Evolutionary conservation across 805 yeast species (phyloP), one percentile per base, ranked within the genome.

Genomic region (Kazachstania psychrophila): DNA sequence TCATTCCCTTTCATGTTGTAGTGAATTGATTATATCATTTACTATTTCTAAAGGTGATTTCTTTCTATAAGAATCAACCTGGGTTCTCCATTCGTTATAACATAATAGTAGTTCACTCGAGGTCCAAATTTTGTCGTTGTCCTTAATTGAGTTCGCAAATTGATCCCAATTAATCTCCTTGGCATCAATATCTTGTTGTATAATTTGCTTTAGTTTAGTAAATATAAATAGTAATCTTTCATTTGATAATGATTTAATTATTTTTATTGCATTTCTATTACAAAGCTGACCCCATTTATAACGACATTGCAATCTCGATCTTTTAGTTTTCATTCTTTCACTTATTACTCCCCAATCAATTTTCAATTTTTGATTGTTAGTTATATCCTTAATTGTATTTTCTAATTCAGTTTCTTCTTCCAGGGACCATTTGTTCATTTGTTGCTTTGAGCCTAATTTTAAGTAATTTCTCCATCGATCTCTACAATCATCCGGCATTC

Each of bases 401-500:
- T 66, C 65, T 39, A 87, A 64, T 35, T 62, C 59, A n/a, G 62
- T 65, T 52, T 85, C 95, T 49, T 83, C 94, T 19, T 70, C 73
- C 1, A 55, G 53, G 0, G 77, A 62, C 96, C 96, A 87, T 52
- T 79, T 80, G 56, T 79, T 79, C 36, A 69, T 69, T 9, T 73
- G 71, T 42, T 95, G 65, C 37, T 71, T 71, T 15, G 64, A 67
- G 12, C 95, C 95, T 61, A 95, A 86, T 56, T 85, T 86, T 43
- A 85, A 79, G 54, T 86, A 86, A 55, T 87, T 87, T 56, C 96
- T 68, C 94, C 94, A 87, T 42, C 96, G 66, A 56, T 87, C 96
- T 45, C 96, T 69, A 58, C 95, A 86, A 58, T 87, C 96, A 51
- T 87, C 96, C 0, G 96, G 96, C 95, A 87, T 86, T 48, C 96